These are phyloP conservation scores for Nitzschia inconspicua DNA, from an alignment of 108 stramenopile genomes.

Conservation along the genomic window DNA sequence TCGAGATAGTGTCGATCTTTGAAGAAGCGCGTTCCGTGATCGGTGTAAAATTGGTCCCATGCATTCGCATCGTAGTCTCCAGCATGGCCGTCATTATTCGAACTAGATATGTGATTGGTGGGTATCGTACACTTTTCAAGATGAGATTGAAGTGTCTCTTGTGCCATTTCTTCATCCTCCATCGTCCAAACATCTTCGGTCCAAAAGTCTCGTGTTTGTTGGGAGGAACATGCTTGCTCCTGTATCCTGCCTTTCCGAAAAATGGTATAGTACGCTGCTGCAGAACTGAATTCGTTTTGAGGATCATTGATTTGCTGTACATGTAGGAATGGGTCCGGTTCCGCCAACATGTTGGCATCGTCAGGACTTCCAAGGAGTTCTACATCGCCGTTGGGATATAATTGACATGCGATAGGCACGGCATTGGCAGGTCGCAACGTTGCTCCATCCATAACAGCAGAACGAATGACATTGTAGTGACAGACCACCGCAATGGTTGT, in stretches of 20 bases:
- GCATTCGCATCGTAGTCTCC: slow-evolving; percentile 34
- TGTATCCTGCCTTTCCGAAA: not conserved
- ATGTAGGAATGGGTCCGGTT: too few relatives aligned
- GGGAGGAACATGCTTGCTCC: not conserved
- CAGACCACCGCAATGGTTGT: slow-evolving; percentile 36
- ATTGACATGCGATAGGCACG: slow-evolving; percentile 23
- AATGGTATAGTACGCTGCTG: not conserved
- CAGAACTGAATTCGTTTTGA: not conserved
- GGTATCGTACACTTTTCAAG: slow-evolving; percentile 10
- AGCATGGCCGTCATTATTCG: not conserved
- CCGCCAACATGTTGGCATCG: not conserved
- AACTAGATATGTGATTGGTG: not conserved
- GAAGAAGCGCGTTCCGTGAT: slow-evolving; percentile 73
- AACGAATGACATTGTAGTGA: slow-evolving; percentile 43
- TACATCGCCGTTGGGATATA: slow-evolving; percentile 29
- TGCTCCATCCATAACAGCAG: slow-evolving; percentile 3
- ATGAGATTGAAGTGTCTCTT: not conserved
- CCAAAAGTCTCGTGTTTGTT: not conserved
- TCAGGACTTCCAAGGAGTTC: slow-evolving; percentile 5
- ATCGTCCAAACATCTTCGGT: slow-evolving; percentile 7
- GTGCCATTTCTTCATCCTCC: slow-evolving; percentile 3
- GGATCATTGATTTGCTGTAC: too few relatives aligned
- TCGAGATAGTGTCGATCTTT: slow-evolving; percentile 87
- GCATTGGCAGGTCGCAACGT: slow-evolving; percentile 35
- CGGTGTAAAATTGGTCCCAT: slow-evolving; percentile 79